Percentiles rank a stretch among this genome's conserved stretches.
Conservation (phyloP, 495 filamentous ascomycete genomes). For the Lindgomyces ingoldianus region DNA sequence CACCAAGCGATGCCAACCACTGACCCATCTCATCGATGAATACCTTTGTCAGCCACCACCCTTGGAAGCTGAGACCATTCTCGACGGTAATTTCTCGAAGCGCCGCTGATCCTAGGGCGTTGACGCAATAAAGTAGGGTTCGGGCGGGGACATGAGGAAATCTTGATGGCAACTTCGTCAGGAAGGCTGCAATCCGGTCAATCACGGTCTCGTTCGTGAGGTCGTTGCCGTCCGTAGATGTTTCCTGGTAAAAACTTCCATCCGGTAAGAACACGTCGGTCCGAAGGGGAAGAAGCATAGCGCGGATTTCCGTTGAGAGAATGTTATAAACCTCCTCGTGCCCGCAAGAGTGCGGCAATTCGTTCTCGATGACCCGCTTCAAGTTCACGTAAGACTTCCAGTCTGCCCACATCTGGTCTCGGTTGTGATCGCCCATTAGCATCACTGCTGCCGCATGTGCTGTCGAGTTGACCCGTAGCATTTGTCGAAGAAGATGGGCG, state of each 20-base stretch:
- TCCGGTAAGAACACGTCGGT: constrained; percentile 58
- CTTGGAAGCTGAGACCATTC: constrained; percentile 81
- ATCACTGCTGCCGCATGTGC: constrained; percentile 82
- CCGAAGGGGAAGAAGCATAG: constrained; percentile 65
- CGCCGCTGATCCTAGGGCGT: constrained; percentile 66
- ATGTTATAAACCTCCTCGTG: constrained; percentile 69
- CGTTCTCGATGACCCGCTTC: constrained; percentile 50
- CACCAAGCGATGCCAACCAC: constrained; percentile 89
- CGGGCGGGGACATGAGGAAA: constrained; percentile 71
- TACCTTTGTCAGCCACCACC: constrained; percentile 98
- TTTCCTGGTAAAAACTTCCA: constrained; percentile 54
- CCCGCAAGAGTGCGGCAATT: constrained; percentile 56
- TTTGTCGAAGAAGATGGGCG: constrained; percentile 76
- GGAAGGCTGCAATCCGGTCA: constrained; percentile 82
- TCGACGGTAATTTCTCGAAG: constrained; percentile 79
- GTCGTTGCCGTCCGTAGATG: constrained; percentile 47
- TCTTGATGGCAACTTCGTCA: constrained; percentile 68
- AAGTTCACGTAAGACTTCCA: constrained; percentile 81
- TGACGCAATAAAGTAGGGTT: constrained; percentile 69
- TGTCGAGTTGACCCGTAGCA: constrained; percentile 86
- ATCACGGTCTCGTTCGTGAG: constrained; percentile 59
- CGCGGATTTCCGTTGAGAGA: constrained; percentile 71
- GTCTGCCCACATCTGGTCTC: constrained; percentile 90
- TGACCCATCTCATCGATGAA: constrained; percentile 95
- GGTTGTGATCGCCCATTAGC: constrained; percentile 68